Evolutionary conservation across 257 asterid genomes (phyloP).

Genomic region (Solanum chmielewskii): DNA sequence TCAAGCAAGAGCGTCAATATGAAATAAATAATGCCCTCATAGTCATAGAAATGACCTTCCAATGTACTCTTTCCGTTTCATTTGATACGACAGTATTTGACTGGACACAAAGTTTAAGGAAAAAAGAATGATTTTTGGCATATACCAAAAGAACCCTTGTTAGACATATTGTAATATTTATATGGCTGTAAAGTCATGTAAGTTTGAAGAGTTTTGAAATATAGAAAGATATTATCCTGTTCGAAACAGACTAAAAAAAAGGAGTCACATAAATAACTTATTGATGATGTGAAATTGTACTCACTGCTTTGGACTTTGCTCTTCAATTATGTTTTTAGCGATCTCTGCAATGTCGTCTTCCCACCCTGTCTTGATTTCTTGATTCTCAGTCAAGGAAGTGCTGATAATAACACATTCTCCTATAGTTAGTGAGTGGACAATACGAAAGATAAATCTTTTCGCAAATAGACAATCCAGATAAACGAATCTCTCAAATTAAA

Average conservation of each 20-base stretch:
- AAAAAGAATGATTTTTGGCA: neutral
- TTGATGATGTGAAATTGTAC: conserved; percentile 6
- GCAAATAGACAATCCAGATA: neutral
- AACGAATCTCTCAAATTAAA: neutral
- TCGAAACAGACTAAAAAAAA: neutral
- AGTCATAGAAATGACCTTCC: neutral
- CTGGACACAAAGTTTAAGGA: neutral
- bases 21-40: neutral
- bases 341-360: conserved; percentile 67
- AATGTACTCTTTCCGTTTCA: neutral
- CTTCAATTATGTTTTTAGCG: conserved; percentile 56
- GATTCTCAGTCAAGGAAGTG: conserved; percentile 35
- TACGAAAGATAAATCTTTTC: neutral
- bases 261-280: neutral
- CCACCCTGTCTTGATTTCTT: conserved; percentile 71
- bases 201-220: neutral
- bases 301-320: conserved; percentile 86
- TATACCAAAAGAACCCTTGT: neutral
- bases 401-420: neutral
- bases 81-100: neutral
- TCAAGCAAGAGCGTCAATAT: neutral
- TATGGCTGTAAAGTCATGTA: neutral
- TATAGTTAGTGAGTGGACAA: neutral
- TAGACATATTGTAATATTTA: neutral
- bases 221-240: neutral